A percentile compares a stretch with the other conserved stretches of the same genome.
phyloP scores from a whole-genome alignment of 192 early-diverging fungal genomes.

The Backusella westeae region DNA sequence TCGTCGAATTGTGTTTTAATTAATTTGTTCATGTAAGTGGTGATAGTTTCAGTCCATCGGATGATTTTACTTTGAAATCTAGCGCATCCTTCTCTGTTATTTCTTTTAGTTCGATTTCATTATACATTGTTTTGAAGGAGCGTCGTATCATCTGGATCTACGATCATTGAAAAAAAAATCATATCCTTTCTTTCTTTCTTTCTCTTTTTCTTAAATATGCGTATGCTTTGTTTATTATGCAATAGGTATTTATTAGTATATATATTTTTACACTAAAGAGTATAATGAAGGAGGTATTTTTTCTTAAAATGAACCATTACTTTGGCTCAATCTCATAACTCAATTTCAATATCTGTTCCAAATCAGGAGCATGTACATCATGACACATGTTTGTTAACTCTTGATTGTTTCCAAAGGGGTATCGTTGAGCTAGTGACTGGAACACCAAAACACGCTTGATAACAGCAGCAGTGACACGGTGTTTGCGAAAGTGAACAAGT shows the following conservation, averaged over 20 bases:
- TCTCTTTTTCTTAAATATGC: not conserved
- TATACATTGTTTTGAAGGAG: too few species aligned
- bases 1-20: too few species aligned
- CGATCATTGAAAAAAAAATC: too few species aligned
- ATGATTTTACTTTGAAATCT: too few species aligned
- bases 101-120: too few species aligned
- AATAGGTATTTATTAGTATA: not conserved
- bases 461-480: slow-evolving; percentile 53
- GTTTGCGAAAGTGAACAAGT: slow-evolving; percentile 57
- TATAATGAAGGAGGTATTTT: not conserved
- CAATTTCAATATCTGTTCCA: slow-evolving; percentile 13
- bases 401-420: slow-evolving; percentile 43
- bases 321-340: slow-evolving; percentile 16
- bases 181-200: not conserved
- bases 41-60: too few species aligned
- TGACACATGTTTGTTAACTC: slow-evolving; percentile 36
- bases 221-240: not conserved
- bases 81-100: too few species aligned
- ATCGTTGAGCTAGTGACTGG: slow-evolving; percentile 47
- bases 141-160: too few species aligned
- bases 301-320: too few species aligned
- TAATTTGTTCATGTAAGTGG: too few species aligned
- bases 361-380: slow-evolving; percentile 14
- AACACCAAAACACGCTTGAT: slow-evolving; percentile 58
- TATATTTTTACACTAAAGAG: not conserved